Conservation (phyloP, 805 yeast genomes). For the Ogataea trehaloabstinens region DNA sequence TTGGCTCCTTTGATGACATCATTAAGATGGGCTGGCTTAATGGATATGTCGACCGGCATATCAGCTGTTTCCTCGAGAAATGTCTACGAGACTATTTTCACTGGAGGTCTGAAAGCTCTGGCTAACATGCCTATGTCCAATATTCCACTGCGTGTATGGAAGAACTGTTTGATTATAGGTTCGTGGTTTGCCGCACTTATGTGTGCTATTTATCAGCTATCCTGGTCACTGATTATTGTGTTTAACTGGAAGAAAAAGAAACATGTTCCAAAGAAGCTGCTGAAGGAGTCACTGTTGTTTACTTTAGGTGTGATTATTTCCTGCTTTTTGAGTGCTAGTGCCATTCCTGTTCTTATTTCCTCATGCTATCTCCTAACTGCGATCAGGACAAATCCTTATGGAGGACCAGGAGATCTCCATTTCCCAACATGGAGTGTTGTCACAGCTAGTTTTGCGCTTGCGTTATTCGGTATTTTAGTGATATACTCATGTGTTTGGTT, state of each 20-base stretch:
- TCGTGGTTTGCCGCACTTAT: slow-evolving; percentile 25
- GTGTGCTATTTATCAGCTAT: slow-evolving; percentile 13
- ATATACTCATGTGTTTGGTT: slow-evolving; percentile 35
- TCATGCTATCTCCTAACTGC: slow-evolving; percentile 28
- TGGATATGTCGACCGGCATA: slow-evolving; percentile 25
- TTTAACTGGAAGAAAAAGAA: slow-evolving; percentile 8
- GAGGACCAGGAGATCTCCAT: slow-evolving; percentile 11
- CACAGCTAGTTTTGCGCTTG: slow-evolving; percentile 34
- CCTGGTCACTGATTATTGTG: slow-evolving; percentile 7
- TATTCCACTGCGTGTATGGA: slow-evolving; percentile 32
- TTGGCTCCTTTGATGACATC: slow-evolving; percentile 53
- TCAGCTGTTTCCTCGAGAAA: slow-evolving; percentile 26
- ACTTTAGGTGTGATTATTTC: slow-evolving; percentile 35
- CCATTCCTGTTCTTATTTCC: slow-evolving; percentile 43
- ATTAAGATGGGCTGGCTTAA: slow-evolving; percentile 55
- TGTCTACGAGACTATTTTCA: slow-evolving; percentile 40
- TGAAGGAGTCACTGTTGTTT: slow-evolving; percentile 24
- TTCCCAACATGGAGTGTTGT: slow-evolving; percentile 26
- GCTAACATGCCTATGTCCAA: slow-evolving; percentile 27
- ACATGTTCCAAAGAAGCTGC: slow-evolving; percentile 12
- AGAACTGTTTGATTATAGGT: slow-evolving; percentile 40
- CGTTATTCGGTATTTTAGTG: slow-evolving; percentile 33
- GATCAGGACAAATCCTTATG: slow-evolving; percentile 16
- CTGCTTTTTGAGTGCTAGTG: slow-evolving; percentile 35
- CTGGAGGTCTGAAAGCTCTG: slow-evolving; percentile 41